Conservation (phyloP, 345 rosid genomes). For the Alliaria petiolata region DNA sequence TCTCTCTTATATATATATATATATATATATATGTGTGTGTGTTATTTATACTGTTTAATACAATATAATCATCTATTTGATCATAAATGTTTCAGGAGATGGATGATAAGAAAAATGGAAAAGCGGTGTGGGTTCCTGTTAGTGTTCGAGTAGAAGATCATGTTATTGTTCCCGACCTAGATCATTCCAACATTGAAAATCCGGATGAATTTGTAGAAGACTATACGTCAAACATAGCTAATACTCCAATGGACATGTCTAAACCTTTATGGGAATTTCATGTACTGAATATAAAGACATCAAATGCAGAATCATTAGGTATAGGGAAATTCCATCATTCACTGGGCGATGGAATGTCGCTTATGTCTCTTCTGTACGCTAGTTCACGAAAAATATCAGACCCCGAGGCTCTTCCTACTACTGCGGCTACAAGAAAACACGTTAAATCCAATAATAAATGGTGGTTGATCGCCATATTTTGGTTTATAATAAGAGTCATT, state of each 20-base stretch:
- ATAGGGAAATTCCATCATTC: constrained; percentile 52
- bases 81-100: constrained; percentile 29
- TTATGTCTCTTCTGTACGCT: constrained; percentile 52
- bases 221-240: constrained; percentile 55
- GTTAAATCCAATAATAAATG: background rate
- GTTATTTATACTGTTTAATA: too few relatives aligned
- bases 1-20: too few relatives aligned
- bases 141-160: constrained; percentile 15
- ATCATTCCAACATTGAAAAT: constrained; percentile 27
- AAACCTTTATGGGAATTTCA: constrained; percentile 84
- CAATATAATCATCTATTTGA: constrained; percentile 26
- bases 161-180: constrained; percentile 37
- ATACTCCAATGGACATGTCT: constrained; percentile 45
- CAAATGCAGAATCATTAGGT: constrained; percentile 49
- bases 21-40: too few relatives aligned
- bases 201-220: constrained; percentile 57
- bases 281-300: constrained; percentile 52
- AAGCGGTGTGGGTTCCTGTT: constrained; percentile 46
- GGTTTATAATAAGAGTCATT: constrained; percentile 35
- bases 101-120: constrained; percentile 28
- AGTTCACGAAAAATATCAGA: constrained; percentile 47
- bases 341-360: constrained; percentile 52
- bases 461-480: constrained; percentile 36
- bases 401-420: constrained; percentile 50
- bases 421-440: constrained; percentile 28